Conservation (phyloP, 306 rosid species). For the Cucumis melo region DNA sequence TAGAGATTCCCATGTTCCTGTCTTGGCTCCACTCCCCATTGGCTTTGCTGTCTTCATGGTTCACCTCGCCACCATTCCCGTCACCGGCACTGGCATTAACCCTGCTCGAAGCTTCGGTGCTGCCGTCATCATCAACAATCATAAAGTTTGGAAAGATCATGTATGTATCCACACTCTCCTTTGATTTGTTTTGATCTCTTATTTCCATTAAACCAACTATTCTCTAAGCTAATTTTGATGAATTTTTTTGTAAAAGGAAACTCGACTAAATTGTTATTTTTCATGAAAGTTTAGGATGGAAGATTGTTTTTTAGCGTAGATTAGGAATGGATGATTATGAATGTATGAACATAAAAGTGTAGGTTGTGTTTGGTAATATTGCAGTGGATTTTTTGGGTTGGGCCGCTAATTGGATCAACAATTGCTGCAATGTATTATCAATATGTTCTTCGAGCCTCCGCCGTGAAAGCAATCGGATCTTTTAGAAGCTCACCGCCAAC, state of each 20-base stretch:
- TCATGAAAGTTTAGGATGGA: too few species aligned
- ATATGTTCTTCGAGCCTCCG: slow-evolving; percentile 25
- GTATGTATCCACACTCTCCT: neutral
- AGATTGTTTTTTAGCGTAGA: too few species aligned
- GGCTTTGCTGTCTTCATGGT: slow-evolving; percentile 41
- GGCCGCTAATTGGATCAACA: slow-evolving; percentile 24
- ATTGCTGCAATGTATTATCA: slow-evolving; percentile 35
- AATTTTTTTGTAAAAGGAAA: too few species aligned
- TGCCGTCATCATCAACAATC: slow-evolving; percentile 19
- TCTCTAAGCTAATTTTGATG: too few species aligned
- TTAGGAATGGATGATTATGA: too few species aligned
- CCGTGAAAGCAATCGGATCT: slow-evolving; percentile 28
- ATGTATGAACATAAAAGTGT: too few species aligned
- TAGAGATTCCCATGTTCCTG: slow-evolving; percentile 26
- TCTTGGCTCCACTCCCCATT: slow-evolving; percentile 40
- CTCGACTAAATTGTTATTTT: too few species aligned
- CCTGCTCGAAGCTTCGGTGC: slow-evolving; percentile 37
- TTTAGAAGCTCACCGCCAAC: slow-evolving; percentile 8
- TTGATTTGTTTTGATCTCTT: too few species aligned
- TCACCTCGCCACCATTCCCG: slow-evolving; percentile 35
- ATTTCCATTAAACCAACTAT: too few species aligned
- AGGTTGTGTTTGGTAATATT: neutral
- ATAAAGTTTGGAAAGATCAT: slow-evolving; percentile 26
- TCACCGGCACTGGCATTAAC: slow-evolving; percentile 42
- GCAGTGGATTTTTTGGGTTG: slow-evolving; percentile 1